Conservation (phyloP, 2,329 filamentous ascomycete genomes). For the Truncatella angustata region DNA sequence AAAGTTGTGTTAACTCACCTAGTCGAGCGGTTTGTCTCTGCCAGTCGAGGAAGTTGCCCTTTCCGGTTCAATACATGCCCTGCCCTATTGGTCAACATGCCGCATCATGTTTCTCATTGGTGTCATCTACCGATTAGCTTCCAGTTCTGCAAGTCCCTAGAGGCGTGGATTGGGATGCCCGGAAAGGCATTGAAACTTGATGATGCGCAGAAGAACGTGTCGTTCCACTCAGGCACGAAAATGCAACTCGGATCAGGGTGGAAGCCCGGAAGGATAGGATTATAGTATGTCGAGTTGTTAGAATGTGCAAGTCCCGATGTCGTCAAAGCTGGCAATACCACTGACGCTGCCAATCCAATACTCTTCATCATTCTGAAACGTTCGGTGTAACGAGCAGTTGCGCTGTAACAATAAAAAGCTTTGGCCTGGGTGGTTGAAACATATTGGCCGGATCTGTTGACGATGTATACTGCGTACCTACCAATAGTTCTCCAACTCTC, state of each 20-base stretch:
- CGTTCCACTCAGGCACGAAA: constrained; percentile 33
- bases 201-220: constrained; percentile 41
- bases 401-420: no score
- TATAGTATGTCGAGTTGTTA: constrained; percentile 32
- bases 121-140: constrained; percentile 22
- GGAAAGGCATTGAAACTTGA: constrained; percentile 45
- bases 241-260: constrained; percentile 44
- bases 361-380: not conserved
- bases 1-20: constrained; percentile 14
- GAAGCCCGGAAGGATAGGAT: constrained; percentile 45
- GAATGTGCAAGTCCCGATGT: not conserved
- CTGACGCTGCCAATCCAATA: not conserved
- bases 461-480: no score
- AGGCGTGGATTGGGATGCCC: constrained; percentile 42
- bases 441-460: no score
- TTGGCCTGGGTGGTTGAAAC: no score
- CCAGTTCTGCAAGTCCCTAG: constrained; percentile 42
- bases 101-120: no score
- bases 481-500: not conserved
- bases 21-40: constrained; percentile 27
- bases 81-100: no score
- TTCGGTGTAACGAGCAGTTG: no score
- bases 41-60: constrained; percentile 25
- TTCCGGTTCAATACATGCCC: constrained; percentile 25
- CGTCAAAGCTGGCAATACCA: not conserved